Evolutionary conservation across 2,329 filamentous ascomycete species (phyloP).

Genomic region (Fusarium cicatricum): DNA sequence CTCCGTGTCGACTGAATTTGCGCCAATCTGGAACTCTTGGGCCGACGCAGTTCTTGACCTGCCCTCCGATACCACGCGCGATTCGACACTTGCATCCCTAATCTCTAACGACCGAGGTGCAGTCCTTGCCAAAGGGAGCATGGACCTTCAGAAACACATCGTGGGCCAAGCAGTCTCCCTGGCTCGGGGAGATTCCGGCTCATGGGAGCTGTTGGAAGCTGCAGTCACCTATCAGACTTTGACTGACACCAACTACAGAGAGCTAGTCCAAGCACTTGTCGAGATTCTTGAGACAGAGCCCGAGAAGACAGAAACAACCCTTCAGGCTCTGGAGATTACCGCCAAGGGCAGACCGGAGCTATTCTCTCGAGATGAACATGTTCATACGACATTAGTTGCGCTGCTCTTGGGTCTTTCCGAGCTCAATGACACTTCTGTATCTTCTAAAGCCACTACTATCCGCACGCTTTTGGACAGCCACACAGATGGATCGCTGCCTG

Average conservation of each 20-base stretch:
- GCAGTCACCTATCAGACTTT: slow-evolving; percentile 55
- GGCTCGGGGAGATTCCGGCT: slow-evolving; percentile 43
- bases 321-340: slow-evolving; percentile 59
- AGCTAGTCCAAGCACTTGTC: slow-evolving; percentile 49
- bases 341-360: slow-evolving; percentile 55
- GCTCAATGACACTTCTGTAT: slow-evolving; percentile 49
- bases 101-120: slow-evolving; percentile 55
- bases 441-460: slow-evolving; percentile 53
- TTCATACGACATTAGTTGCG: slow-evolving; percentile 60
- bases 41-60: slow-evolving; percentile 52
- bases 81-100: slow-evolving; percentile 53
- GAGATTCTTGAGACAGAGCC: slow-evolving; percentile 44
- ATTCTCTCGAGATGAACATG: slow-evolving; percentile 54
- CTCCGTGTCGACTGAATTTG: slow-evolving; percentile 50
- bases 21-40: slow-evolving; percentile 56
- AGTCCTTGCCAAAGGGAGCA: slow-evolving; percentile 49
- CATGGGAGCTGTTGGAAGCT: slow-evolving; percentile 59
- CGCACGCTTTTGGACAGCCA: slow-evolving; percentile 57
- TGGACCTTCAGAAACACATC: slow-evolving; percentile 58
- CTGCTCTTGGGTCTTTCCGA: slow-evolving; percentile 64
- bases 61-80: slow-evolving; percentile 30
- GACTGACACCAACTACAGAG: slow-evolving; percentile 44
- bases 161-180: slow-evolving; percentile 51
- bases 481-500: slow-evolving; percentile 52
- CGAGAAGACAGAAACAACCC: slow-evolving; percentile 39